Evolutionary conservation across 805 yeast genomes (phyloP), one percentile per base, ranked within the genome.

Genomic region (Metschnikowia peoriensis): DNA sequence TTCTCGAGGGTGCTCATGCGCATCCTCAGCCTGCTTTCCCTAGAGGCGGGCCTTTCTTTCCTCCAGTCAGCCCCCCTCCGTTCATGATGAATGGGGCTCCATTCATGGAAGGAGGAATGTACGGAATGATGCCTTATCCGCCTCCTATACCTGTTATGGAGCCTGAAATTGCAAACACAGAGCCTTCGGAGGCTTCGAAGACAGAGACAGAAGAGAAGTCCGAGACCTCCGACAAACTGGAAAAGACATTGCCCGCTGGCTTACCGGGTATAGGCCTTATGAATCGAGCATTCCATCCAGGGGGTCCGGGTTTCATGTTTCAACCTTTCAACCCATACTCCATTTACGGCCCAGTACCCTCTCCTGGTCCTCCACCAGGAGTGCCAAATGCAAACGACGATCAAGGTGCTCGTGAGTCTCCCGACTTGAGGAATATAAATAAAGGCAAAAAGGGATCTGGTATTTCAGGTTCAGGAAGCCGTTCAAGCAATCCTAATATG

Each of bases 241-340:
- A 50, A 7, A 58, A 56, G 46, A 17, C 28, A 15, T 16, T 16
- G 12, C 46, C 57, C 11, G 47, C 51, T 4, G 56, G 52, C 1
- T 47, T 60, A 10, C 64, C 66, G 2, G 70, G 72, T 0, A 69
- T 74, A 45, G 78, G 78, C 6, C 56, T 71, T 47, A 66, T 70
- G 72, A 71, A 71, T 50, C 66, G 75, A 7, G 66, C 64, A 28
- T 51, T 61, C 29, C 67, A 69, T 12, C 62, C 66, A 5, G 48
- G 51, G 14, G 65, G 66, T 1, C 52, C 60, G 12, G 64, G 74
- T 2, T 80, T 74, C 58, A 70, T 79, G 72, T 75, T 79, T 63
- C 81, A 79, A 22, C 77, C 81, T 0, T 82, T 80, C 57, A 70
- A 65, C 53, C 82, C 84, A 1, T 81, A 80, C 60, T 70, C 73